A percentile compares a stretch with the other conserved stretches of the same genome.
phyloP scores from a whole-genome alignment of 495 filamentous ascomycete genomes.

The Pseudomonodictys pantanalensis region DNA sequence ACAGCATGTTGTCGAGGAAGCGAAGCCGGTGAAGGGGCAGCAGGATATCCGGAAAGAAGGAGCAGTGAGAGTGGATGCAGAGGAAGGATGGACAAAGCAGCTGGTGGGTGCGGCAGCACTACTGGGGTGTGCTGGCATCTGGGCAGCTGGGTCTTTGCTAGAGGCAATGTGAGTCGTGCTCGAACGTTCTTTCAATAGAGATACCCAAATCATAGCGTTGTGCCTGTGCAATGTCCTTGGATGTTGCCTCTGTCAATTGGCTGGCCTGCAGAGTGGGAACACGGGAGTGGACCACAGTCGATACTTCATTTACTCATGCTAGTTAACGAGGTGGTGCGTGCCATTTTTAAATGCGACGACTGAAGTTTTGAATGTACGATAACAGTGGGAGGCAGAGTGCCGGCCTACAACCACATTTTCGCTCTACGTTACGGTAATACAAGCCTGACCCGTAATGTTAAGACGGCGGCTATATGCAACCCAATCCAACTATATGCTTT shows the following conservation, averaged over 20 bases:
- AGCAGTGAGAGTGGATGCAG: constrained; percentile 63
- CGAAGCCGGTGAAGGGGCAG: constrained; percentile 25
- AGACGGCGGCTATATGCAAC: constrained; percentile 26
- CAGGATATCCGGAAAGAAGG: constrained; percentile 44
- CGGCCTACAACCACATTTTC: too few relatives aligned
- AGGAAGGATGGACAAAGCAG: constrained; percentile 69
- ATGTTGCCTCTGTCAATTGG: too few relatives aligned
- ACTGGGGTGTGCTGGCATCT: constrained; percentile 64
- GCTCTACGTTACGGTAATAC: constrained; percentile 12
- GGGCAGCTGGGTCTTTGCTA: constrained; percentile 58
- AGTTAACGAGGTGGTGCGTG: too few relatives aligned
- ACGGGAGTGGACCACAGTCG: too few relatives aligned
- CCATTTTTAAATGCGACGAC: too few relatives aligned
- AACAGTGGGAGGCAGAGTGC: too few relatives aligned
- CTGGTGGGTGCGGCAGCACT: constrained; percentile 62
- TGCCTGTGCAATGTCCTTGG: too few relatives aligned
- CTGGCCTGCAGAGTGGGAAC: too few relatives aligned
- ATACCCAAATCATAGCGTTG: too few relatives aligned
- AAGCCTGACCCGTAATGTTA: constrained; percentile 23
- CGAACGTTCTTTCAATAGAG: background rate
- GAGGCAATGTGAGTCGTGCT: constrained; percentile 12
- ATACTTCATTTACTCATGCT: too few relatives aligned
- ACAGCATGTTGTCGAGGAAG: constrained; percentile 41
- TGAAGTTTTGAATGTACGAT: too few relatives aligned
- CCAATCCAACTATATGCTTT: constrained; percentile 13